These are phyloP conservation scores for Chlamydomonas schloesseri DNA, from an alignment of 139 green algal genomes.

Conservation along the genomic window DNA sequence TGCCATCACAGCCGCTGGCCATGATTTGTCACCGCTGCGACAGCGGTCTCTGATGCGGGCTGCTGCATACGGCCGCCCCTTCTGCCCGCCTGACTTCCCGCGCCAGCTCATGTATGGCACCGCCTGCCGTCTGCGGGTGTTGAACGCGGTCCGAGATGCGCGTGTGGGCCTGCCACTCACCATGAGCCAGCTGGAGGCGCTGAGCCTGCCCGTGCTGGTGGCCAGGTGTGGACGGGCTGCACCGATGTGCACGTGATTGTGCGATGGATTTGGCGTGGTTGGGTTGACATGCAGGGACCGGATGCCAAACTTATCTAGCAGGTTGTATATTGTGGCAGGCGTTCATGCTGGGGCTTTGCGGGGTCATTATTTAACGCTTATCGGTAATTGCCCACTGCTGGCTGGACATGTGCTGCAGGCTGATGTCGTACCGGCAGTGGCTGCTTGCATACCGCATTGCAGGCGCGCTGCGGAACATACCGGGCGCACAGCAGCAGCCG, in stretches of 20 bases:
- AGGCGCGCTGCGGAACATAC: constrained; percentile 30
- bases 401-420: constrained; percentile 23
- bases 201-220: constrained; percentile 77
- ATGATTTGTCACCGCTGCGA: constrained; percentile 44
- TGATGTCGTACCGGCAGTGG: constrained; percentile 58
- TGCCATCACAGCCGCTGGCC: constrained; percentile 71
- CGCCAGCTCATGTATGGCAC: constrained; percentile 53
- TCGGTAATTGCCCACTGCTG: too few species aligned
- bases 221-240: constrained; percentile 39
- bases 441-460: constrained; percentile 66
- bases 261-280: too few species aligned
- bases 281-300: too few species aligned
- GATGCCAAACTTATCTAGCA: too few species aligned
- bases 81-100: constrained; percentile 57
- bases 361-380: too few species aligned
- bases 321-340: too few species aligned
- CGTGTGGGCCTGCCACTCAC: constrained; percentile 83
- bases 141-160: constrained; percentile 82
- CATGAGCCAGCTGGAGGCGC: constrained; percentile 75
- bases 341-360: too few species aligned
- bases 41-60: constrained; percentile 73
- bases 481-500: neutral
- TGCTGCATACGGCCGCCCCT: constrained; percentile 79
- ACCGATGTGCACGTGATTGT: too few species aligned
- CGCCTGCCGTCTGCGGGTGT: constrained; percentile 75